Base-by-base conservation (phyloP, 2,329 filamentous ascomycete species). In the Aspergillus sp. region DNA sequence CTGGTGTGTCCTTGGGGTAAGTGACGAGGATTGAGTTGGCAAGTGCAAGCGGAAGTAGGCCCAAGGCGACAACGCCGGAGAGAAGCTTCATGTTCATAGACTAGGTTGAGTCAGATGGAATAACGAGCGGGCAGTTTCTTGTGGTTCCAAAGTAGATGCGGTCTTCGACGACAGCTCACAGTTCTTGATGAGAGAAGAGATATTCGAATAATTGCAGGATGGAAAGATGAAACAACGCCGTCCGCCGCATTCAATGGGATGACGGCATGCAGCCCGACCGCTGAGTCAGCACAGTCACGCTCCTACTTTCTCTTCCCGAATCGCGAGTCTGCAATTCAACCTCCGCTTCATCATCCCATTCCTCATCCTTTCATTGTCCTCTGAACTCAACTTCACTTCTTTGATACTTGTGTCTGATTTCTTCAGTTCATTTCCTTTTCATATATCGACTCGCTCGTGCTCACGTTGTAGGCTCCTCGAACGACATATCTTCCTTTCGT, bases 11-110 rank as follows among this genome's bases (percentile, higher is more conserved):
- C 52, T 86, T 79, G 23, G 89, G 86, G 70, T 91, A 96, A 69
- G 84, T 90, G 68, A 97, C 82, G 66, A 97, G 87, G 62, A 96
- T 86, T 37, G 86, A 84, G 74, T 91, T 90, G 70, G 88, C 88
- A 66, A 90, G 82, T 60, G 84, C 86, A 59, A 86, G 72, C 31
- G 82, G 80, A 61, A 85, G 80, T 52, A 89, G 77, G 61, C 85
- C 77, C 54, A 87, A 75, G 43, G 89, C 75, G 51, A 86, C 73
- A 54, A 85, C 75, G 21, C 40, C 24, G 62, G 84, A 70, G 65
- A 88, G 72, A 66, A 87, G 77, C 77, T 84, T 90, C 90, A 93
- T 95, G 4, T 40, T 57, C 47, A 53, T 27, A 31, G 41, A 43
- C 15, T 37, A 40, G 15, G 17, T 33, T n/a, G 14, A 11, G 14